Evolutionary conservation across 306 rosid species (phyloP).

Genomic region (Lathyrus oleraceus): DNA sequence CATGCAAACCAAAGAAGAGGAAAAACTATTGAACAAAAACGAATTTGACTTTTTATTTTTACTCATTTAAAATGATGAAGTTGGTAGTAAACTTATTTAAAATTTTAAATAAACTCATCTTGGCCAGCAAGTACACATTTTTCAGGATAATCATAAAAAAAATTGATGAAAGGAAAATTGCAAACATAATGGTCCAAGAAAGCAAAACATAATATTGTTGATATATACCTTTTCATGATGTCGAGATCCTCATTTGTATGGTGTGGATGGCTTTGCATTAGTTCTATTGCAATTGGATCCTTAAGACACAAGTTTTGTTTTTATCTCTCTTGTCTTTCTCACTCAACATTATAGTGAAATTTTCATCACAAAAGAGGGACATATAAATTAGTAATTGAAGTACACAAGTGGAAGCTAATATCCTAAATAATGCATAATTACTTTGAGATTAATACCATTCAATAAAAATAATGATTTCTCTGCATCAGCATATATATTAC

Average conservation of each 20-base stretch:
- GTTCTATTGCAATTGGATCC: slow-evolving; percentile 31
- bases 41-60: slow-evolving; percentile 8
- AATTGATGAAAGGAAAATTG: slow-evolving; percentile 18
- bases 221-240: slow-evolving; percentile 35
- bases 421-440: slow-evolving; percentile 10
- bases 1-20: slow-evolving; percentile 3
- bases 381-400: slow-evolving; percentile 21
- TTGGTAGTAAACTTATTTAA: background rate
- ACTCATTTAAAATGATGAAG: background rate
- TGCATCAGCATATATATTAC: background rate
- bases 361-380: slow-evolving; percentile 19
- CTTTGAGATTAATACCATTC: slow-evolving; percentile 16
- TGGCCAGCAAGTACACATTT: slow-evolving; percentile 31
- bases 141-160: slow-evolving; percentile 3
- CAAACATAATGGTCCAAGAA: slow-evolving; percentile 37
- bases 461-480: slow-evolving; percentile 12
- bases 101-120: slow-evolving; percentile 8
- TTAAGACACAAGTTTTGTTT: slow-evolving; percentile 29
- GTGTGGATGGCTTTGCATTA: slow-evolving; percentile 8
- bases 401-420: slow-evolving; percentile 10
- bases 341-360: slow-evolving; percentile 34
- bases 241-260: slow-evolving; percentile 10
- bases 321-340: slow-evolving; percentile 28
- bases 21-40: background rate
- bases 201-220: slow-evolving; percentile 21